Evolutionary conservation across 1,139 yeast species (phyloP), one percentile per base, ranked within the genome.

Genomic region (Candida sanyaensis): DNA sequence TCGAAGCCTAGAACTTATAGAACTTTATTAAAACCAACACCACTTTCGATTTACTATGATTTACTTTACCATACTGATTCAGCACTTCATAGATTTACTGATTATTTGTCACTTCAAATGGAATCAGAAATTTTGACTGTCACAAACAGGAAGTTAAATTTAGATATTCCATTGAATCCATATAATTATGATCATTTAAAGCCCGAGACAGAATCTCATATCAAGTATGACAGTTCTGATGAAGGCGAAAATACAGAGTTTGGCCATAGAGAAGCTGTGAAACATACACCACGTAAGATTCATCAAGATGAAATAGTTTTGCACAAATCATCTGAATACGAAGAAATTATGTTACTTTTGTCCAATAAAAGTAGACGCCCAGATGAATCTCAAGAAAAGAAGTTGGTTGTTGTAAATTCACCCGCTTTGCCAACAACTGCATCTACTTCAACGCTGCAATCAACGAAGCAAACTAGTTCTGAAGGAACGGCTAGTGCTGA

Each of bases 271-370:
- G 61, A 67, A 11, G 81, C 74, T 41, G 68, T 77, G 3, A 64
- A 74, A 2, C 75, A 68, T 47, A 71, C 75, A 29, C 66, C 72
- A 1, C 71, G 78, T 26, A 75, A 72, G 56, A 63, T 75, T 45
- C 79, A 74, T 52, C 77, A 71, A 53, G 80, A 75, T 49, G 78
- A 73, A 57, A 59, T 74, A 58, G 66, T 73, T 5, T 58, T 75
- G 55, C 96, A 89, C 60, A 88, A 88, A 58, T 86, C 88, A 33
- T 84, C 92, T 2, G 96, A 91, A 55, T 91, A 88, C 66, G 98
- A 93, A 66, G 96, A 89, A 62, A 75, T 91, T 61, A 92, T 93
- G 98, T 67, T 75, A 49, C 65, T 75, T 43, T 63, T 75, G 44
- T 73, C 79, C 2, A 71, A 68, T 56, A 75, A 72, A 51, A 69